These are phyloP conservation scores for Plectranthus barbatus DNA, from an alignment of 257 asterid species.

Conservation along the genomic window DNA sequence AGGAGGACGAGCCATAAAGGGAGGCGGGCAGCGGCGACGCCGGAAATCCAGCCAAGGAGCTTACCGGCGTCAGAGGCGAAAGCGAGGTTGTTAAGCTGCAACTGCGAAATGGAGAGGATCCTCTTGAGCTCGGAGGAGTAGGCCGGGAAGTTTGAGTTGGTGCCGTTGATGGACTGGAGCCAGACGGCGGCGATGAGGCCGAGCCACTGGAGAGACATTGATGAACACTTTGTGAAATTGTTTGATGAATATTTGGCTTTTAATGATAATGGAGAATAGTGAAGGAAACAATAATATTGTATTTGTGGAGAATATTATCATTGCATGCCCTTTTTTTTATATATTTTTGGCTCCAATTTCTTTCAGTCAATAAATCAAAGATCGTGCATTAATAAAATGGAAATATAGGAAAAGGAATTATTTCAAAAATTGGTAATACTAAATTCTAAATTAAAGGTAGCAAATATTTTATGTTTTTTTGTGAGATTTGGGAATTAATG, in stretches of 20 bases:
- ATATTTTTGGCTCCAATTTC: neutral
- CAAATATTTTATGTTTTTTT: no score
- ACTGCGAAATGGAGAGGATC: conserved; percentile 47
- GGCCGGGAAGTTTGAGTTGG: conserved; percentile 70
- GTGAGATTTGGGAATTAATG: no score
- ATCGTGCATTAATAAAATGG: no score
- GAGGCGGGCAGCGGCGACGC: conserved; percentile 48
- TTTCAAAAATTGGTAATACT: no score
- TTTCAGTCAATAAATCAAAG: no score
- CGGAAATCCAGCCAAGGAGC: conserved; percentile 67
- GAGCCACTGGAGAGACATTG: conserved; percentile 65
- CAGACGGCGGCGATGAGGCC: conserved; percentile 60
- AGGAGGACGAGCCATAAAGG: conserved; percentile 68
- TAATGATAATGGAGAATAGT: neutral
- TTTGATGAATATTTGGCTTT: neutral
- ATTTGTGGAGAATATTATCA: neutral
- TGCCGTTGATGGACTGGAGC: conserved; percentile 77
- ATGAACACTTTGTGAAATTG: neutral
- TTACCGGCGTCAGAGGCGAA: conserved; percentile 81
- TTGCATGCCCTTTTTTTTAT: neutral
- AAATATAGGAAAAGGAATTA: no score
- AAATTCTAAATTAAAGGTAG: no score
- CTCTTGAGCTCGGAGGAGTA: conserved; percentile 60
- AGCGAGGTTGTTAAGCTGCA: conserved; percentile 65
- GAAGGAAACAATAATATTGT: neutral